Percentiles rank a stretch among this genome's conserved stretches.
Conservation (phyloP, 108 stramenopile species). For the Schizochytrium sp. region DNA sequence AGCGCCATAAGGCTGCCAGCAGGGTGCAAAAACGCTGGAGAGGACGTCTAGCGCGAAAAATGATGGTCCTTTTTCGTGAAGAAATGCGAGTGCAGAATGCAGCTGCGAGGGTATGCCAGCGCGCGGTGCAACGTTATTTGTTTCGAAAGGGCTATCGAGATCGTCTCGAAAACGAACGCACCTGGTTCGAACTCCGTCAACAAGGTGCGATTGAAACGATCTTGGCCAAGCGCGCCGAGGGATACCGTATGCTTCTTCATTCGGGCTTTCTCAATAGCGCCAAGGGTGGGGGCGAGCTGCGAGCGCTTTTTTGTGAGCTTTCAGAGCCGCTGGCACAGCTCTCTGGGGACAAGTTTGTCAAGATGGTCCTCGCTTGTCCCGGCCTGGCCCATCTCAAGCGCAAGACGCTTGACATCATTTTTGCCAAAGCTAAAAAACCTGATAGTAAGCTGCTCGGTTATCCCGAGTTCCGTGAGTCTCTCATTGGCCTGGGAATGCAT, state of each 20-base stretch:
- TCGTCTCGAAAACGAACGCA: background rate
- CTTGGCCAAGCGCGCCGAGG: background rate
- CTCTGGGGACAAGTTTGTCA: background rate
- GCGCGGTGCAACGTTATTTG: background rate
- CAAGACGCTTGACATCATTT: background rate
- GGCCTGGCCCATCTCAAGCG: background rate
- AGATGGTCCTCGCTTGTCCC: background rate
- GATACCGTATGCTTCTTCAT: background rate
- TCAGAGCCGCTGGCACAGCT: background rate
- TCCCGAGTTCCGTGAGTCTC: background rate
- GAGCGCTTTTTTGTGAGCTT: background rate
- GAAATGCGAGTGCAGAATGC: background rate
- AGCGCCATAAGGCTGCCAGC: background rate
- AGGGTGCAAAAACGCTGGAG: background rate
- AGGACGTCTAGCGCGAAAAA: background rate
- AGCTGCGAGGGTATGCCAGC: background rate
- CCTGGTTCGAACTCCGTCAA: background rate
- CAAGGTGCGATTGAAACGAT: background rate
- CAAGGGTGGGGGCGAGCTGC: background rate
- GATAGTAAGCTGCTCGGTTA: background rate
- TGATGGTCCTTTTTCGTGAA: background rate
- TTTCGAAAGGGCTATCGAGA: background rate
- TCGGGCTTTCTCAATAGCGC: background rate
- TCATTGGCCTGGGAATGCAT: background rate
- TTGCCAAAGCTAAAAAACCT: background rate